Percentiles rank a stretch among this genome's conserved stretches.
Evolutionary conservation across 2,329 filamentous ascomycete genomes (phyloP).

Genomic region (Dactylonectria estremocensis): DNA sequence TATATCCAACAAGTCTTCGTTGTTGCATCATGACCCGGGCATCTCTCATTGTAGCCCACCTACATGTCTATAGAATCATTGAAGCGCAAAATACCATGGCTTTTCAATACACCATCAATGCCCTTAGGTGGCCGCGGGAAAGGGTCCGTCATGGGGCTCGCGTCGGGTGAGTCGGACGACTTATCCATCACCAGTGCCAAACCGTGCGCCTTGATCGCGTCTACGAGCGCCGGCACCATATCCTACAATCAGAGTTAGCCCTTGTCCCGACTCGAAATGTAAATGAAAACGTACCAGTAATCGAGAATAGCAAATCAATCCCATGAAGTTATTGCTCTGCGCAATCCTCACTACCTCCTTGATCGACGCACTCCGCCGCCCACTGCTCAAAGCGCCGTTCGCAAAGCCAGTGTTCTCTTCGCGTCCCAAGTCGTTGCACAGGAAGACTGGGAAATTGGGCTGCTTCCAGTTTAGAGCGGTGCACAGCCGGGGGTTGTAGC

Average conservation of each 20-base stretch:
- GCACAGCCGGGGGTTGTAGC: slow-evolving; percentile 91
- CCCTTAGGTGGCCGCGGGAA: slow-evolving; percentile 80
- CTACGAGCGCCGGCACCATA: slow-evolving; percentile 91
- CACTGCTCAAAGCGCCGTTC: slow-evolving; percentile 67
- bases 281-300: slow-evolving; percentile 76
- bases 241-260: slow-evolving; percentile 69
- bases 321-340: slow-evolving; percentile 98
- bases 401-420: slow-evolving; percentile 63
- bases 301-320: slow-evolving; percentile 89
- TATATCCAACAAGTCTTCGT: slow-evolving; percentile 34
- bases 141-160: slow-evolving; percentile 61
- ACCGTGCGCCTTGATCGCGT: slow-evolving; percentile 94
- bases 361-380: slow-evolving; percentile 84
- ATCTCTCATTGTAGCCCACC: slow-evolving; percentile 46
- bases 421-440: slow-evolving; percentile 91
- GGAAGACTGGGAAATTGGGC: slow-evolving; percentile 95
- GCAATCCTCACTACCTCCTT: slow-evolving; percentile 96
- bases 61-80: slow-evolving; percentile 89
- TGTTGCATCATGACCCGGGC: slow-evolving; percentile 34
- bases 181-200: slow-evolving; percentile 93
- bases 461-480: slow-evolving; percentile 99
- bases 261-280: background rate
- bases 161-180: slow-evolving; percentile 69
- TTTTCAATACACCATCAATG: slow-evolving; percentile 88
- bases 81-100: slow-evolving; percentile 90